Conservation (phyloP, 163 green algal genomes). For the Chlamydomonas reinhardtii region DNA sequence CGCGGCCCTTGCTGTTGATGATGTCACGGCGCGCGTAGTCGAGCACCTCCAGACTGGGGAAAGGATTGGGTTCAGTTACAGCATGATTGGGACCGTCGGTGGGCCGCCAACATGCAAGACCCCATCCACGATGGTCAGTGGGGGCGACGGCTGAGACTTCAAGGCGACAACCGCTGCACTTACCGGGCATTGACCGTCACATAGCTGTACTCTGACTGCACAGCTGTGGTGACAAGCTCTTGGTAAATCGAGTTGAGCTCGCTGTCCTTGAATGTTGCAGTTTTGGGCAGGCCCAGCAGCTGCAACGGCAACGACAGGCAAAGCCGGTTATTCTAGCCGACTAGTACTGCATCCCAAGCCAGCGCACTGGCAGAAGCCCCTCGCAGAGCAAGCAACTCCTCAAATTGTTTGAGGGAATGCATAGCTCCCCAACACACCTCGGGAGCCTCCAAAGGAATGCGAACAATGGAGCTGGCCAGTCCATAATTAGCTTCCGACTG, state of each 20-base stretch:
- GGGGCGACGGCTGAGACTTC: too few species aligned
- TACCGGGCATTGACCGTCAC: background rate
- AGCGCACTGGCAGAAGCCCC: too few species aligned
- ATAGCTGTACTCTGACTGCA: conserved; percentile 51
- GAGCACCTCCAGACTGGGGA: conserved; percentile 42
- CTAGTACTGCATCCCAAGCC: too few species aligned
- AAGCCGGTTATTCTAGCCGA: too few species aligned
- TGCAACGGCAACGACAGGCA: background rate
- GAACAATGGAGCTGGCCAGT: too few species aligned
- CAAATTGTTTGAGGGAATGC: too few species aligned
- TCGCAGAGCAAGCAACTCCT: too few species aligned
- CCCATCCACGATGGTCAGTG: too few species aligned
- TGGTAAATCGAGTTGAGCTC: conserved; percentile 45
- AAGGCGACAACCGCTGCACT: background rate
- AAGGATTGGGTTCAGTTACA: background rate
- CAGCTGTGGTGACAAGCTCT: conserved; percentile 7
- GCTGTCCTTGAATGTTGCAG: conserved; percentile 44
- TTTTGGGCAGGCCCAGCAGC: conserved; percentile 42
- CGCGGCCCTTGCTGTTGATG: conserved; percentile 47
- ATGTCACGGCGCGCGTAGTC: conserved; percentile 29
- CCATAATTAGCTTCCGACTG: too few species aligned
- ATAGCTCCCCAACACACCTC: too few species aligned
- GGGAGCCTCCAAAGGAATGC: too few species aligned
- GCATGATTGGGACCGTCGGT: too few species aligned
- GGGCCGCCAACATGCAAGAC: background rate